Conservation (phyloP, 768 basidiomycete species). For the Podaxis rugospora region DNA sequence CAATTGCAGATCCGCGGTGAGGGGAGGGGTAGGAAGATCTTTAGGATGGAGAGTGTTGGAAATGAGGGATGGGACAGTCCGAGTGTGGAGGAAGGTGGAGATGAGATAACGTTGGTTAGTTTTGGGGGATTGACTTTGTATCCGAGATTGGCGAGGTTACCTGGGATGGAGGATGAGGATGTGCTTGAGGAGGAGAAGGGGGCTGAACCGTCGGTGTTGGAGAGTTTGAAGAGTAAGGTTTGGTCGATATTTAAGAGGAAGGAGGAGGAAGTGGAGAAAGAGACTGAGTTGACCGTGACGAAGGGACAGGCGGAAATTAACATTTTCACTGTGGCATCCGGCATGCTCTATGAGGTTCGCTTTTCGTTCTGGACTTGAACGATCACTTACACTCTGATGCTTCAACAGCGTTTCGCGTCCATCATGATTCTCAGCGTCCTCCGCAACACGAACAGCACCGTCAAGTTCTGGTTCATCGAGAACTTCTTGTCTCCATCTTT, state of each 20-base stretch:
- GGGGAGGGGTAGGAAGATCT: constrained; percentile 80
- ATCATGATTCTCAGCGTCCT: constrained; percentile 98
- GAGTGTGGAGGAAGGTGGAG: constrained; percentile 60
- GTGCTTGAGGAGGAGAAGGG: constrained; percentile 55
- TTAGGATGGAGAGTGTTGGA: constrained; percentile 78
- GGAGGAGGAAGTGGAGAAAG: constrained; percentile 23
- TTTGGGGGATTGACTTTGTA: constrained; percentile 91
- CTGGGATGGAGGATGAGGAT: constrained; percentile 80
- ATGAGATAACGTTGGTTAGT: constrained; percentile 76
- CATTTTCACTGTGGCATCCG: constrained; percentile 98
- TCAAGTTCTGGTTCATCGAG: constrained; percentile 99
- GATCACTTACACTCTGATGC: constrained; percentile 1
- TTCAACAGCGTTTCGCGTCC: constrained; percentile 80
- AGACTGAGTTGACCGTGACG: constrained; percentile 17
- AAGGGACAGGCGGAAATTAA: constrained; percentile 85
- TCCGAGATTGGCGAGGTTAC: constrained; percentile 64
- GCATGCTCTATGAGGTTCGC: constrained; percentile 87
- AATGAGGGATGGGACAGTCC: constrained; percentile 87
- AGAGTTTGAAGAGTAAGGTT: constrained; percentile 40
- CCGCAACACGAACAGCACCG: constrained; percentile 87
- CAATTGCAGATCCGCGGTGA: constrained; percentile 68
- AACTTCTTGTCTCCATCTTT: constrained; percentile 99
- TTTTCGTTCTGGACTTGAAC: neutral
- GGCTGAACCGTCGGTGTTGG: constrained; percentile 37
- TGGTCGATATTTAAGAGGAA: constrained; percentile 36